Conservation (phyloP, 2,329 filamentous ascomycete genomes). For the Verticillium alfalfae region DNA sequence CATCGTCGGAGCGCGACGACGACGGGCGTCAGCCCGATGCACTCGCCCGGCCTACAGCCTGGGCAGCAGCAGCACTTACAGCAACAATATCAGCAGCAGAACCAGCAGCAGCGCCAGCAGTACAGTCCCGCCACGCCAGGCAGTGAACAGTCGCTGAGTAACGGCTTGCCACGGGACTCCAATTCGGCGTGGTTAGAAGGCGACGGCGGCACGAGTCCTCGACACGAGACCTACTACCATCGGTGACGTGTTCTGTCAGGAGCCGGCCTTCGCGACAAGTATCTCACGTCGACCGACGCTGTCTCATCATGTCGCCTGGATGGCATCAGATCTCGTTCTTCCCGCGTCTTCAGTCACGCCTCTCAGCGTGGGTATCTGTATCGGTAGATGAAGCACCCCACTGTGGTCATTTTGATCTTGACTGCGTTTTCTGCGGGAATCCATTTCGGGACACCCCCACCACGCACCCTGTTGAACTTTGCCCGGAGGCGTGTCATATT, state of each 20-base stretch:
- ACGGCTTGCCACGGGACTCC: neutral
- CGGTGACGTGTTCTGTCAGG: neutral
- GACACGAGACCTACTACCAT: conserved; percentile 1
- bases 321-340: neutral
- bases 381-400: neutral
- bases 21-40: neutral
- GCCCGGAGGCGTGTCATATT: neutral
- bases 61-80: neutral
- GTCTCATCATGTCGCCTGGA: neutral
- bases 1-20: neutral
- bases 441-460: neutral
- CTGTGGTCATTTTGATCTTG: neutral
- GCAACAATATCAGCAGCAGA: neutral
- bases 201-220: neutral
- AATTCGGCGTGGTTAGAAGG: neutral
- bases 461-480: no score
- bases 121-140: neutral
- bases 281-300: no score
- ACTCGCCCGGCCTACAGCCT: neutral
- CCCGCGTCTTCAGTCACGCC: neutral
- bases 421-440: neutral
- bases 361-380: neutral
- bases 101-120: neutral
- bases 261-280: neutral
- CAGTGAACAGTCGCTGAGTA: neutral